Conservation (phyloP, 345 rosid species). For the Leavenworthia alabamica region DNA sequence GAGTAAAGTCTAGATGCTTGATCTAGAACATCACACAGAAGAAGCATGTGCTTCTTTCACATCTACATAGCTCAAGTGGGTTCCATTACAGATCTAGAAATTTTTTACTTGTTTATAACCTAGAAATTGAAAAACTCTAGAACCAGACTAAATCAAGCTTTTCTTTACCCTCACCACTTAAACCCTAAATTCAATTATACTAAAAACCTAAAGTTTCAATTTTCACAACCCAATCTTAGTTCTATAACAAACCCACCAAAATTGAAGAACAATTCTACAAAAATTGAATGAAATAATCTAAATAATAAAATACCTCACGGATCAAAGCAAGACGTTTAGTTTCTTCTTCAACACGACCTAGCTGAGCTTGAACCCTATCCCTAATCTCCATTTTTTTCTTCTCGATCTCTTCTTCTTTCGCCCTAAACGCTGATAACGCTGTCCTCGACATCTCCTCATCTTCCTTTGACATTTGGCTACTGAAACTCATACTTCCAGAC, state of each 20-base stretch:
- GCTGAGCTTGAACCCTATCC: constrained; percentile 78
- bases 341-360: constrained; percentile 85
- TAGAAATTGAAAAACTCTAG: neutral
- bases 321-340: constrained; percentile 73
- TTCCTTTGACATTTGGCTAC: constrained; percentile 81
- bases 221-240: neutral
- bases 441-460: constrained; percentile 95
- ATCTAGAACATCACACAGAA: neutral
- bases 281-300: no score
- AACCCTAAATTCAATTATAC: neutral
- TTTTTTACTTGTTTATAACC: no score
- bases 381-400: constrained; percentile 80
- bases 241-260: neutral
- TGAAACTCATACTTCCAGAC: constrained; percentile 76
- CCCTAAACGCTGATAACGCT: constrained; percentile 77
- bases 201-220: neutral
- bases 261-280: constrained; percentile 18
- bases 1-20: no score
- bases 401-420: constrained; percentile 98
- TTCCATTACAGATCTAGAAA: no score
- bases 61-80: neutral
- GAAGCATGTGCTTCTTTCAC: neutral
- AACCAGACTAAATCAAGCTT: neutral
- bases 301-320: constrained; percentile 56
- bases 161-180: neutral